These are phyloP conservation scores for Peribolospora baueri DNA, from an alignment of 768 basidiomycete species.

Conservation along the genomic window DNA sequence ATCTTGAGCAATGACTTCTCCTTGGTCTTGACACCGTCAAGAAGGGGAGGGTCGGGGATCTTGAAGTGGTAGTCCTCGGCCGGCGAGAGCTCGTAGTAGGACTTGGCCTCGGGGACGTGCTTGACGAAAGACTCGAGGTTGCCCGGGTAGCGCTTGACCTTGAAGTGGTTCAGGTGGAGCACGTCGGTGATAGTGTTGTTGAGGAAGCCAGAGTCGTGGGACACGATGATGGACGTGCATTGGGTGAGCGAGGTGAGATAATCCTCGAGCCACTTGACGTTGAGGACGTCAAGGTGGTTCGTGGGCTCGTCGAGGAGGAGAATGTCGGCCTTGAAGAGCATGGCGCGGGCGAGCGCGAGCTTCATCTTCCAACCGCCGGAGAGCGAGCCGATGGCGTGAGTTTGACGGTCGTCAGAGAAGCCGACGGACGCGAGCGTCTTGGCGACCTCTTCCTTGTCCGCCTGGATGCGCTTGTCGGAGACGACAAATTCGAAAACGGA, in stretches of 20 bases:
- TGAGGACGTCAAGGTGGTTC: slow-evolving; percentile 54
- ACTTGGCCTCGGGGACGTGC: slow-evolving; percentile 76
- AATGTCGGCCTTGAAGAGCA: slow-evolving; percentile 65
- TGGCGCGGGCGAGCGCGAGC: slow-evolving; percentile 79
- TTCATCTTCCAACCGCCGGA: slow-evolving; percentile 99
- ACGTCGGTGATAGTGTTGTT: slow-evolving; percentile 90
- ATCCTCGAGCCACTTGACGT: slow-evolving; percentile 76
- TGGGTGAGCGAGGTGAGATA: slow-evolving; percentile 35
- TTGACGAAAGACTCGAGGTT: slow-evolving; percentile 78
- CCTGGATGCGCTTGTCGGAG: slow-evolving; percentile 33
- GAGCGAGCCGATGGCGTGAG: slow-evolving; percentile 62
- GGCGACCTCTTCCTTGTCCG: slow-evolving; percentile 29
- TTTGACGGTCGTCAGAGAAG: slow-evolving; percentile 66
- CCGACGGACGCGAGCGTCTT: slow-evolving; percentile 66
- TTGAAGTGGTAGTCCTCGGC: slow-evolving; percentile 45
- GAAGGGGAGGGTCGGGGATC: slow-evolving; percentile 80
- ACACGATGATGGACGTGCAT: slow-evolving; percentile 77
- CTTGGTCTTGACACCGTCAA: slow-evolving; percentile 56
- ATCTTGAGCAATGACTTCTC: slow-evolving; percentile 57
- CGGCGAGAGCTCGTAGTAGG: slow-evolving; percentile 85
- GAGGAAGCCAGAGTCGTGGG: slow-evolving; percentile 92
- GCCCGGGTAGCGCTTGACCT: slow-evolving; percentile 74
- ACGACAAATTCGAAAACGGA: slow-evolving; percentile 77
- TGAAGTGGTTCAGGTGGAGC: slow-evolving; percentile 54
- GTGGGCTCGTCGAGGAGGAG: slow-evolving; percentile 53